Base-by-base conservation (phyloP, 148 eudicot species). In the Vaccinium darrowii region DNA sequence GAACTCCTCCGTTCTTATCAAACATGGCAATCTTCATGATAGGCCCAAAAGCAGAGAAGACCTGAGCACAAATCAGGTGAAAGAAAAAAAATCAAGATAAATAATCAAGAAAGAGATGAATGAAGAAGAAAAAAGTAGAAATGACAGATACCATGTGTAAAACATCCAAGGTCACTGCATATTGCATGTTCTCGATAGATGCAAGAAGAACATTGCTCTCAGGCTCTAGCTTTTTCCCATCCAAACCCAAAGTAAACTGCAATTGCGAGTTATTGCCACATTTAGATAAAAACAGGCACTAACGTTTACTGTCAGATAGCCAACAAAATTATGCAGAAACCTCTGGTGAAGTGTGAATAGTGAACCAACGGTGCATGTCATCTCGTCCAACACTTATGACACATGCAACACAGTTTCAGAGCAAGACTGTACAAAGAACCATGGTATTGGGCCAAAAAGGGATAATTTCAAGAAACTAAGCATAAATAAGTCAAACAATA, bases 1-100 rank as follows among this genome's bases (percentile, higher is more conserved):
- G 99, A 82, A 97, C 89, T 80, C 98, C 99, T 23, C 98, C 98
- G 83, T 97, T 95, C 87, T 97, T 97, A 86, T 97, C 99, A 85
- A 97, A 97, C 98, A 97, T 97, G 65, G 99, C 99, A 89, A 97
- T 97, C 93, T 97, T 97, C 74, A 94, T 88, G 87, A 97, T 97
- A 78, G 93, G 89, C 36, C 99, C 99, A 93, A 95, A 95, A 47
- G 99, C 90, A 43, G 99, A 92, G 84, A 97, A 97, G 84, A 97
- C 99, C 99, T 97, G 85, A 50, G 49, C 27, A 82, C 19, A 69
- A 80, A 47, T 84, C 51, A 7, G 16, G 57, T n/a, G 58, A 62
- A 25, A 51, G 11, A 27, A 30, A 54, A 1, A 50, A 73, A 33
- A 13, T 5, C 49, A 62, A 84, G 54, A 9, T n/a, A 67, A 14